Base-by-base conservation (phyloP, 768 basidiomycete species). In the Boletales sp. region DNA sequence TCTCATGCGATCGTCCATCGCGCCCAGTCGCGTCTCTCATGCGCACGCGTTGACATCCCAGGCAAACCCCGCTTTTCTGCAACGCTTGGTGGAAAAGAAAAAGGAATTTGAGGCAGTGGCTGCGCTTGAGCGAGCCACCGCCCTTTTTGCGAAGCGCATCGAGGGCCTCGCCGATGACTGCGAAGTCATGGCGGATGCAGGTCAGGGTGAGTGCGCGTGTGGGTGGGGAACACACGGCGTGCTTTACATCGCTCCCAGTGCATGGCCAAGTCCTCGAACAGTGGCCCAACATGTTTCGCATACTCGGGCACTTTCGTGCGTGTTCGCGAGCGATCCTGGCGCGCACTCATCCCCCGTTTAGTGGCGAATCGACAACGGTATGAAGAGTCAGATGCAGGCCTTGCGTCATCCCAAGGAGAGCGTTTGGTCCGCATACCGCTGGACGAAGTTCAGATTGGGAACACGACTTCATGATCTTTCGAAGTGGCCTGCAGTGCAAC, bases 201-300 rank as follows among this genome's bases (percentile, higher is more conserved):
- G 86, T 6, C 71, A 79, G 74, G 81, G 88, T 87, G 42, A 37
- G 68, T 54, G 0, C 35, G 4, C 31, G 9, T 19, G 10, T 27
- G 8, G 14, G 4, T 34, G 24, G 8, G n/a, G 29, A 6, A 8
- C 9, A 17, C 29, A 12, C 17, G 9, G 19, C 10, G 8, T 21
- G 2, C 27, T 47, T 42, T 17, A 31, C n/a, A 21, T 39, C 21
- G 8, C 41, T 34, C 41, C 18, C 43, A 89, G 87, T 85, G 31
- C 84, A 86, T 54, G 87, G 87, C 10, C 80, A 88, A 61, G 86
- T 90, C 5, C 76, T 88, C 21, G 81, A 81, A 50, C 86, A 89
- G 53, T 90, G 87, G 87, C 84, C 86, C 10, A 81, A 80, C 62
- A 90, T 90, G 88, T 90, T 90, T 59, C 78, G 82, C 56, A 87